Percentiles rank a stretch among this genome's conserved stretches.
Conservation (phyloP, 495 filamentous ascomycete genomes). For the Daldinia vernicosa region DNA sequence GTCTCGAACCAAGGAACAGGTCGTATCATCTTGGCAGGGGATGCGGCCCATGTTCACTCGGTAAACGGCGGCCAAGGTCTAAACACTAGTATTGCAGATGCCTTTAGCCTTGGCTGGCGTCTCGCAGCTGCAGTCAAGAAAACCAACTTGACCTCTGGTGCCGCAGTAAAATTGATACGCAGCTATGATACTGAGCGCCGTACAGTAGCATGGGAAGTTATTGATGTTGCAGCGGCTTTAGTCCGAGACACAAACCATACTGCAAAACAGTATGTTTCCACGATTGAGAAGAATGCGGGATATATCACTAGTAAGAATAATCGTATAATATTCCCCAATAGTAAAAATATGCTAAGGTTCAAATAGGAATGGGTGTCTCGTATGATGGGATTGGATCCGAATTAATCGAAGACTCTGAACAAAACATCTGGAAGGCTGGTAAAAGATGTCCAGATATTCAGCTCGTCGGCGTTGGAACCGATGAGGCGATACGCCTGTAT, state of each 20-base stretch:
- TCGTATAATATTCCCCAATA: background rate
- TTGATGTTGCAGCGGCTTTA: conserved; percentile 56
- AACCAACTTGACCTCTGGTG: conserved; percentile 3
- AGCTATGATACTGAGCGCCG: conserved; percentile 63
- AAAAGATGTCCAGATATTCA: conserved; percentile 39
- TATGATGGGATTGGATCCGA: conserved; percentile 39
- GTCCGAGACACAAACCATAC: conserved; percentile 37
- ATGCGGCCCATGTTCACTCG: conserved; percentile 61
- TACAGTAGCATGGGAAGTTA: conserved; percentile 57
- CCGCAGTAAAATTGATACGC: conserved; percentile 48
- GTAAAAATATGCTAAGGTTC: conserved; percentile 3
- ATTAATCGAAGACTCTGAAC: conserved; percentile 34
- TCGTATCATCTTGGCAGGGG: conserved; percentile 59
- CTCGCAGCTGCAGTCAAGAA: conserved; percentile 20
- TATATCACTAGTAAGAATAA: conserved; percentile 43
- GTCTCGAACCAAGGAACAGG: conserved; percentile 32
- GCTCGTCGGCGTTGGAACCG: background rate
- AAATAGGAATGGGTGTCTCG: conserved; percentile 43
- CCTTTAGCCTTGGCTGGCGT: conserved; percentile 58
- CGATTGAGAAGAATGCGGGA: conserved; percentile 40
- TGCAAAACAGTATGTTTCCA: conserved; percentile 42
- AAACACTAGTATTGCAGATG: conserved; percentile 61
- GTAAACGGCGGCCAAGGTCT: conserved; percentile 60
- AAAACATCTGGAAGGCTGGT: conserved; percentile 41
- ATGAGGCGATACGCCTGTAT: conserved; percentile 25